Conservation (phyloP, 768 basidiomycete species). For the Russula vinacea region DNA sequence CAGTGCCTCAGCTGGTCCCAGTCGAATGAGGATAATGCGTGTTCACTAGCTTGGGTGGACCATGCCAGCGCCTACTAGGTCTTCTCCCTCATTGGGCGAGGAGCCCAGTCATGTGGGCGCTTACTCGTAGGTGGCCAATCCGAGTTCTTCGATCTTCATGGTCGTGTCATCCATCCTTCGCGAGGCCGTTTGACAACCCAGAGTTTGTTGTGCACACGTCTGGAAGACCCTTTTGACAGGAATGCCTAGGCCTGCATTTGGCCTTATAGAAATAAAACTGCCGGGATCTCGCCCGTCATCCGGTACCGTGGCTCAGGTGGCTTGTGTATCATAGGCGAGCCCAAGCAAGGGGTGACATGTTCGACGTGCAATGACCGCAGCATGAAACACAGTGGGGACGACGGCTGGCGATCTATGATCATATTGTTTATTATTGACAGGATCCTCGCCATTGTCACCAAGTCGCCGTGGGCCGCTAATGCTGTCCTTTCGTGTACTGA, state of each 20-base stretch:
- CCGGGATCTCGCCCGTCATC: not conserved
- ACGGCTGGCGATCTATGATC: not conserved
- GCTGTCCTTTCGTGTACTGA: not conserved
- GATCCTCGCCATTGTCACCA: not conserved
- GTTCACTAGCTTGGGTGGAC: not conserved
- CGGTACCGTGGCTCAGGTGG: not conserved
- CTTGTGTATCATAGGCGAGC: not conserved
- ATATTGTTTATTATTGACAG: not conserved
- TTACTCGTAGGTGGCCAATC: not conserved
- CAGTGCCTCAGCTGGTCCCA: not conserved
- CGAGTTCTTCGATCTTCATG: not conserved
- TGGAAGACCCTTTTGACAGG: not conserved
- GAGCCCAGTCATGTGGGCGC: no score
- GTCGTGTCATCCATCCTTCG: not conserved
- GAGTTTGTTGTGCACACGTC: not conserved
- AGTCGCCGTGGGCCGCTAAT: not conserved
- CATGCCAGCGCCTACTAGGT: not conserved
- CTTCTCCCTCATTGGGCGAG: not conserved
- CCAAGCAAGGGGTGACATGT: not conserved
- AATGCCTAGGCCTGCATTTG: not conserved
- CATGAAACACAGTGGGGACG: not conserved
- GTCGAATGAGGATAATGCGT: not conserved
- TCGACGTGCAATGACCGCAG: not conserved
- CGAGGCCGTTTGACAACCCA: not conserved
- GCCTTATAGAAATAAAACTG: not conserved